Conservation (phyloP, 805 yeast species). For the Ogataea pilisensis region DNA sequence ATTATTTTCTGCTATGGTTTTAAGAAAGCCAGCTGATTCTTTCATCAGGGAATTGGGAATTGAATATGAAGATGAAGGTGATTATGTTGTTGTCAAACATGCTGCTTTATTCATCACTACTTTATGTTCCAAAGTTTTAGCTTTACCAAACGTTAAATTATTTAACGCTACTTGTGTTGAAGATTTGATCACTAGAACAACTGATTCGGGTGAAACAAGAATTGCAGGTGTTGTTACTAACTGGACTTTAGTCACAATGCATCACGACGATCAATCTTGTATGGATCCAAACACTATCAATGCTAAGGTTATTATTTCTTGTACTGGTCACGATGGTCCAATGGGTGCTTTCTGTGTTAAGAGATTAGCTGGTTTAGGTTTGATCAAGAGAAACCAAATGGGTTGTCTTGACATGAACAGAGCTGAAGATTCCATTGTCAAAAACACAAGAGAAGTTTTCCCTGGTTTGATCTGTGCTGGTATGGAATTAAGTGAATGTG, state of each 20-base stretch:
- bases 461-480: conserved; percentile 68
- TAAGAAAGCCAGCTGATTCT: conserved; percentile 74
- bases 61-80: conserved; percentile 75
- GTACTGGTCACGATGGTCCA: conserved; percentile 82
- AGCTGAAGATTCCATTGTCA: conserved; percentile 74
- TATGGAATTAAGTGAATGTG: conserved; percentile 76
- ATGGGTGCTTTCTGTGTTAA: conserved; percentile 78
- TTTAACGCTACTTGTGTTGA: conserved; percentile 81
- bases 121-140: conserved; percentile 60
- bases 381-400: conserved; percentile 55
- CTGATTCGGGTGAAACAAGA: conserved; percentile 54
- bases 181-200: conserved; percentile 70
- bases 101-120: conserved; percentile 77
- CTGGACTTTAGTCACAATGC: conserved; percentile 76
- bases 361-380: conserved; percentile 53
- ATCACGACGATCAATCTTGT: conserved; percentile 73
- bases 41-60: conserved; percentile 62
- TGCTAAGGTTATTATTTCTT: conserved; percentile 57
- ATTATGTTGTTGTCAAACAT: conserved; percentile 74
- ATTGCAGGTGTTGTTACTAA: conserved; percentile 80
- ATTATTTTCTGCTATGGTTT: conserved; percentile 71
- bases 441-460: conserved; percentile 58
- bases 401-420: conserved; percentile 75
- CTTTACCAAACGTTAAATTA: conserved; percentile 69
- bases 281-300: conserved; percentile 83